Conservation (phyloP, 768 basidiomycete genomes). For the Mycena filopes region DNA sequence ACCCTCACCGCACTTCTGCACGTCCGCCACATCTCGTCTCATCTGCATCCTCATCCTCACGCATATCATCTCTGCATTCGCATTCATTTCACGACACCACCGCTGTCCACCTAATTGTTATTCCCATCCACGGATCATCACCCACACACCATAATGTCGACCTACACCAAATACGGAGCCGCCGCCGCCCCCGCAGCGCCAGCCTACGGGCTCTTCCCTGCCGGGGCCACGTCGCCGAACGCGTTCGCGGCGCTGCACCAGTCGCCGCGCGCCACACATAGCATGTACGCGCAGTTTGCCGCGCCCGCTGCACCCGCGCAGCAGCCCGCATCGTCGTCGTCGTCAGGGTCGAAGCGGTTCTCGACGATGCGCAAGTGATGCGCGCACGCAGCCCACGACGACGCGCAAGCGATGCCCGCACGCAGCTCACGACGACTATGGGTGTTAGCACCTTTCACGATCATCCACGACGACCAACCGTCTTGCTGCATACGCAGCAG, state of each 20-base stretch:
- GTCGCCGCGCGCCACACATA: conserved; percentile 68
- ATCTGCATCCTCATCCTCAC: not conserved
- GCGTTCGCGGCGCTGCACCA: conserved; percentile 67
- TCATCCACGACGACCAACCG: conserved; percentile 11
- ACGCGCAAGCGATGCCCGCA: conserved; percentile 30
- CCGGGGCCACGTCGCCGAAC: conserved; percentile 64
- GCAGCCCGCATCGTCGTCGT: conserved; percentile 1
- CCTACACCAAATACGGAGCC: conserved; percentile 50
- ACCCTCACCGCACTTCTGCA: conserved; percentile 12
- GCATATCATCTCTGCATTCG: conserved; percentile 17
- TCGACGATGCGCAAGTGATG: conserved; percentile 35
- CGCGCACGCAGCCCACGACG: not conserved
- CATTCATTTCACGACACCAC: conserved; percentile 29
- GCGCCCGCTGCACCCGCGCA: conserved; percentile 37
- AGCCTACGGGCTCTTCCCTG: conserved; percentile 69
- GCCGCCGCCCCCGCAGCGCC: conserved; percentile 60
- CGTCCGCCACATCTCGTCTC: not conserved
- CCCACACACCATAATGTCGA: conserved; percentile 66
- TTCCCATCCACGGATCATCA: conserved; percentile 30
- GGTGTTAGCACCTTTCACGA: conserved; percentile 4
- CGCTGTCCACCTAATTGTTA: conserved; percentile 25
- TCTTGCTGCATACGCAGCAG: conserved; percentile 1
- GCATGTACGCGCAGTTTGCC: conserved; percentile 65
- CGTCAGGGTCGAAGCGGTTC: conserved; percentile 45
- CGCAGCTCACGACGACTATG: not conserved